Percentiles rank a stretch among this genome's conserved stretches.
phyloP scores from a whole-genome alignment of 257 asterid species.

The Cruciata laevipes region DNA sequence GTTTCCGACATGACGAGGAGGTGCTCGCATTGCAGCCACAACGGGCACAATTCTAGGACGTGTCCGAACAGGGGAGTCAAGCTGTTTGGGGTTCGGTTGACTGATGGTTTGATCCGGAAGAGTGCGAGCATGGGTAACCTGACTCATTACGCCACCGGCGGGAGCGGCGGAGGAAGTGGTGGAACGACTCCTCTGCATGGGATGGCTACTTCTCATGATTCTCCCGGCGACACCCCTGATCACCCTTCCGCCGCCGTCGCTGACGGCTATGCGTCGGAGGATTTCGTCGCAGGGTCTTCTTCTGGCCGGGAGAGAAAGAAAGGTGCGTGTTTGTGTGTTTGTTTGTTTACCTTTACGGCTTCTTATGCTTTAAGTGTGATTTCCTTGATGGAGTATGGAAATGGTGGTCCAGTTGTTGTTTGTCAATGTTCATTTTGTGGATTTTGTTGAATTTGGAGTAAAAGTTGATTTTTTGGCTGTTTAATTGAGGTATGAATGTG shows the following conservation, averaged over 20 bases:
- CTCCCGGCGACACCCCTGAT: conserved; percentile 82
- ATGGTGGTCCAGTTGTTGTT: background rate
- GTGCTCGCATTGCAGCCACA: conserved; percentile 99
- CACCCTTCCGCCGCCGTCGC: conserved; percentile 64
- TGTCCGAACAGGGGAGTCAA: conserved; percentile 99
- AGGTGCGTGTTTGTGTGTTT: conserved; percentile 32
- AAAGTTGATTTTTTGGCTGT: background rate
- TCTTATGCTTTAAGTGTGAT: background rate
- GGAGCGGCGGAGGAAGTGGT: conserved; percentile 44
- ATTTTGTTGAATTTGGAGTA: background rate
- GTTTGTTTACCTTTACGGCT: background rate
- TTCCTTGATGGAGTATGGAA: background rate
- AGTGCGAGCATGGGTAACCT: conserved; percentile 99
- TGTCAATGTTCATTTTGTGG: background rate
- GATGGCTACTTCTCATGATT: conserved; percentile 42
- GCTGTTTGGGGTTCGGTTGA: conserved; percentile 95
- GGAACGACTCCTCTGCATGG: conserved; percentile 52
- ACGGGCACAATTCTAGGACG: conserved; percentile 96
- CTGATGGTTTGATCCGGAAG: conserved; percentile 96
- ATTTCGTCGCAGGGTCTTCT: conserved; percentile 83
- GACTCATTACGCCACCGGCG: conserved; percentile 58
- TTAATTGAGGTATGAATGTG: background rate
- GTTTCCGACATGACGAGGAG: conserved; percentile 60
- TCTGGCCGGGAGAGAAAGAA: conserved; percentile 93
- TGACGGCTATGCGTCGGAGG: conserved; percentile 94